phyloP scores from a whole-genome alignment of 225 moss, liverwort and hornwort genomes.

The Marchantia paleacea region DNA sequence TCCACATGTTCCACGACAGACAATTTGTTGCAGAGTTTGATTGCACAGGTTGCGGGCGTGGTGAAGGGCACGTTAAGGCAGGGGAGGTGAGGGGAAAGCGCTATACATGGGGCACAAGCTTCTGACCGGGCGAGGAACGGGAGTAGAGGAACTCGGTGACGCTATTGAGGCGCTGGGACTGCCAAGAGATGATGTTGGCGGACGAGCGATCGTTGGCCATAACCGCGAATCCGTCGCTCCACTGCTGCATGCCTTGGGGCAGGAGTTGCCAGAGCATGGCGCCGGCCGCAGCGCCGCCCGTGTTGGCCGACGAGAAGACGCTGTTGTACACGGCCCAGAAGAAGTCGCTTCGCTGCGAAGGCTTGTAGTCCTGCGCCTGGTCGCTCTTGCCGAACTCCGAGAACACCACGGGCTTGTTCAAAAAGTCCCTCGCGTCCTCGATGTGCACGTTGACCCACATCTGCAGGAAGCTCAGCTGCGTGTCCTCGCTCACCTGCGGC shows the following conservation, averaged over 20 bases:
- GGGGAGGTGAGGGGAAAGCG: background rate
- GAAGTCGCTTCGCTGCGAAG: conserved; percentile 10
- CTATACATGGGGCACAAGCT: background rate
- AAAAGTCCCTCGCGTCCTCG: background rate
- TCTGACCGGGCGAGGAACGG: background rate
- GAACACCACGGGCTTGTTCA: conserved; percentile 23
- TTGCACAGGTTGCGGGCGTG: no score
- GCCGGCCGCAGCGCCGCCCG: conserved; percentile 16
- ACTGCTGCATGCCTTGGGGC: conserved; percentile 14
- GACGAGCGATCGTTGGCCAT: background rate
- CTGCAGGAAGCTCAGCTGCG: conserved; percentile 15
- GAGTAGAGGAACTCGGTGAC: background rate
- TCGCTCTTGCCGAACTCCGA: conserved; percentile 26
- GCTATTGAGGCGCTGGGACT: conserved; percentile 5
- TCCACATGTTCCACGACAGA: no score
- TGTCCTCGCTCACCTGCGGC: background rate
- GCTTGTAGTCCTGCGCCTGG: background rate
- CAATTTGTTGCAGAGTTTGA: no score
- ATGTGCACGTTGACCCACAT: conserved; percentile 22
- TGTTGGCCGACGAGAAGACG: conserved; percentile 12
- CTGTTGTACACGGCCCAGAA: conserved; percentile 23
- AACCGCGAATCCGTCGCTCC: conserved; percentile 12
- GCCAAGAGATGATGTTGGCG: conserved; percentile 21
- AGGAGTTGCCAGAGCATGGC: conserved; percentile 24
- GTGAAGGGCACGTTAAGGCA: no score